Conservation (phyloP, 2,329 filamentous ascomycete genomes). For the Emergomyces pasteurianus region DNA sequence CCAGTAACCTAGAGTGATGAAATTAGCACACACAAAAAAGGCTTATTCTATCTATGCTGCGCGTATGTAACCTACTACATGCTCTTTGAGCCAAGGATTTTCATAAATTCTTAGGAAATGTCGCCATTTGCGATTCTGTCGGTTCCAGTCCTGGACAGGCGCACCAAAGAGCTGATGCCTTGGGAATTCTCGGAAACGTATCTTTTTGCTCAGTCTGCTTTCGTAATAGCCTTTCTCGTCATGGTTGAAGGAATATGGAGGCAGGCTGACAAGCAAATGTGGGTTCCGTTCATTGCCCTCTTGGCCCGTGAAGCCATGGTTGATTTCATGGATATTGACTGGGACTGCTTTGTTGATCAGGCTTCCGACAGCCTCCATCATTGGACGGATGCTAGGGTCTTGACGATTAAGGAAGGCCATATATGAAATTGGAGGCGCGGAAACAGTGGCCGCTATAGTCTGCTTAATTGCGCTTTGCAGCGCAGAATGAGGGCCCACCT, state of each 20-base stretch:
- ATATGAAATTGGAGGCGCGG: slow-evolving; percentile 11
- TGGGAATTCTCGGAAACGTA: slow-evolving; percentile 17
- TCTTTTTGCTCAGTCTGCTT: slow-evolving; percentile 18
- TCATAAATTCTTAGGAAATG: slow-evolving; percentile 20
- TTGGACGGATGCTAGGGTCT: slow-evolving; percentile 10
- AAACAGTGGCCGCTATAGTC: neutral
- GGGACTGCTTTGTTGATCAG: slow-evolving; percentile 13
- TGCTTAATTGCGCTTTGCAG: slow-evolving; percentile 4
- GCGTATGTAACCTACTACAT: slow-evolving; percentile 13
- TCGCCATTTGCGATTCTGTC: slow-evolving; percentile 17
- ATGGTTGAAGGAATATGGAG: slow-evolving; percentile 21
- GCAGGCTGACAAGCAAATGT: slow-evolving; percentile 16
- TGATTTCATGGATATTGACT: slow-evolving; percentile 17
- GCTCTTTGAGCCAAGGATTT: slow-evolving; percentile 21
- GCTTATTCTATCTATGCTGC: neutral
- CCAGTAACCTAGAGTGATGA: neutral
- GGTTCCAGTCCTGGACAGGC: slow-evolving; percentile 19
- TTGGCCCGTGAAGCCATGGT: slow-evolving; percentile 7
- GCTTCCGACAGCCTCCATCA: slow-evolving; percentile 14
- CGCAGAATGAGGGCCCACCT: slow-evolving; percentile 3
- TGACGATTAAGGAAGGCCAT: slow-evolving; percentile 16
- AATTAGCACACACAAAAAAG: neutral
- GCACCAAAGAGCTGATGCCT: slow-evolving; percentile 22
- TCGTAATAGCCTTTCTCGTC: slow-evolving; percentile 15
- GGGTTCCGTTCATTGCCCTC: slow-evolving; percentile 1